phyloP scores from a whole-genome alignment of 257 asterid genomes.

The Solanum microdontum region DNA sequence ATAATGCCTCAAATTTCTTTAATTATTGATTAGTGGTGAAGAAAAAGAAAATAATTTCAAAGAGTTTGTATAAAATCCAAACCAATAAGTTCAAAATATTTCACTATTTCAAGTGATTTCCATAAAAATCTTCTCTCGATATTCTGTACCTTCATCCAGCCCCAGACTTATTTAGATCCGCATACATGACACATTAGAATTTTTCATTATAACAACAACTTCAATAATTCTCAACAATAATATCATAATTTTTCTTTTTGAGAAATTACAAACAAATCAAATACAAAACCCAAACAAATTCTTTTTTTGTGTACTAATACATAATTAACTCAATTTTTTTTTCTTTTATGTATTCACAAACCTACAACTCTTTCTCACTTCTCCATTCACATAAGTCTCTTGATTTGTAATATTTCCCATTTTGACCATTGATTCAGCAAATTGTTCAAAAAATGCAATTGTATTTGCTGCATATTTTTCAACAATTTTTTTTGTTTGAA shows the following conservation, averaged over 20 bases:
- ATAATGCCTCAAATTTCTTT: too few species aligned
- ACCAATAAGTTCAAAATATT: too few species aligned
- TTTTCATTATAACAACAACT: background rate
- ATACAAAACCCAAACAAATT: background rate
- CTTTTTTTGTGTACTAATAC: background rate
- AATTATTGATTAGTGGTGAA: too few species aligned
- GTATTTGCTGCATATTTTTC: constrained; percentile 47
- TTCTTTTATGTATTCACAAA: constrained; percentile 55
- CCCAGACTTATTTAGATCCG: too few species aligned
- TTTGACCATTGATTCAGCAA: constrained; percentile 80
- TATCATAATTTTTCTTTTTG: background rate
- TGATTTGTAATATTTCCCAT: constrained; percentile 65
- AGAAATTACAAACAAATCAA: background rate
- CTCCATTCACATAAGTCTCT: constrained; percentile 57
- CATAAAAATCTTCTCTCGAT: too few species aligned
- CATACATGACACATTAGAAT: background rate
- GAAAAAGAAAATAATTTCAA: too few species aligned
- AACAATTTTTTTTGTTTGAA: constrained; percentile 56
- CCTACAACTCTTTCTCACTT: constrained; percentile 79
- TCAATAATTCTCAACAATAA: background rate
- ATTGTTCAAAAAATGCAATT: constrained; percentile 71
- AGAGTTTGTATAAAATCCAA: too few species aligned
- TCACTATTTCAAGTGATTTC: too few species aligned
- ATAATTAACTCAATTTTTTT: background rate
- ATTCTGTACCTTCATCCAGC: too few species aligned